Evolutionary conservation across 176 grass and related monocot species (phyloP), one percentile per base, ranked within the genome.

Genomic region (Lolium multiflorum): DNA sequence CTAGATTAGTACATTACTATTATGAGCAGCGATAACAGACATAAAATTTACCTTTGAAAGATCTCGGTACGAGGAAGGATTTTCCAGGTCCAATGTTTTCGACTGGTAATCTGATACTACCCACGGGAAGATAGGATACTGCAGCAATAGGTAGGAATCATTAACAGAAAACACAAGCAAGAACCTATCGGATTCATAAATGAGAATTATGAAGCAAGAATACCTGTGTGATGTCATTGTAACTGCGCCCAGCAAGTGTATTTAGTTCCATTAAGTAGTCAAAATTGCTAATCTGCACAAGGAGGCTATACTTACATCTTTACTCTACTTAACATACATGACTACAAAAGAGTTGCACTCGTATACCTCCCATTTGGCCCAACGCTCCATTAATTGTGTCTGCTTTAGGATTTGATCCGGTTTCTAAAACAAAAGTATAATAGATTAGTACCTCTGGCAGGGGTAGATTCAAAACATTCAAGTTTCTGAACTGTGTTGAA

Each of bases 121-220:
- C 94, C 97, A 99, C 47, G 97, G 97, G 77, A 99, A 99, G 89
- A 99, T 77, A 90, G 94, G 97, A 92, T 99, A 99, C 94, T 99
- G 85, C 76, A 94, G 70, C 86, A 71, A 85, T 11, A 84, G 17
- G 37, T 43, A 54, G 60, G 43, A 63, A 70, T 56, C 54, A 55
- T 84, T 84, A 54, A 76, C 69, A 62, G 3, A 26, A 20, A 84
- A 57, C 44, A 78, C 48, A 70, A 75, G 76, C 11, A 75, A 74
- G 20, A 81, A 77, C 1, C 58, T 72, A 77, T 9, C 74, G 20
- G 26, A 70, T 76, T 80, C 28, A 88, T 80, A 85, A 88, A 41
- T 81, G 28, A 86, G 39, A 89, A 83, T 76, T 58, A 17, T 83
- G 74, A 41, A 74, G 50, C 59, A 83, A 80, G 74, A 37, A 75